A percentile compares a stretch with the other conserved stretches of the same genome.
Evolutionary conservation across 1,284 basidiomycete genomes (phyloP).

Genomic region (Volvariella volvacea): DNA sequence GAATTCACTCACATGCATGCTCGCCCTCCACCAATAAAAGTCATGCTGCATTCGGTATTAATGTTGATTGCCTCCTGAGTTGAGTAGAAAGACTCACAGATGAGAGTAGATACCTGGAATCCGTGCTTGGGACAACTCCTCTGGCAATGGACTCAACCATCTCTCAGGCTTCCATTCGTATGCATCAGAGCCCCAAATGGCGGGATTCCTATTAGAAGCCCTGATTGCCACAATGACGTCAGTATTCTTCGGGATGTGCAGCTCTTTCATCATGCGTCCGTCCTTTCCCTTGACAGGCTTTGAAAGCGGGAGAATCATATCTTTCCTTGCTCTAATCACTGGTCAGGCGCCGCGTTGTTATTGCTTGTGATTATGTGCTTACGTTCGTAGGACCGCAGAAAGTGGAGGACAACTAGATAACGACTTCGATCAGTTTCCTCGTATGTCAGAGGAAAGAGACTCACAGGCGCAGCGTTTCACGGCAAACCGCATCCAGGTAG

Average conservation of each 20-base stretch:
- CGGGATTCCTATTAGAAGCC: slow-evolving; percentile 30
- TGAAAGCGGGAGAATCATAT: slow-evolving; percentile 22
- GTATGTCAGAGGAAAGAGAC: slow-evolving; percentile 6
- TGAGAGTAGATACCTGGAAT: slow-evolving; percentile 31
- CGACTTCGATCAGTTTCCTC: neutral
- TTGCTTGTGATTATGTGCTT: slow-evolving; percentile 11
- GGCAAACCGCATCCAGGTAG: slow-evolving; percentile 34
- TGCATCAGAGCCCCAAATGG: slow-evolving; percentile 23
- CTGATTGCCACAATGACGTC: slow-evolving; percentile 31
- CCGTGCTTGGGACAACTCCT: slow-evolving; percentile 19
- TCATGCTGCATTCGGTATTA: slow-evolving; percentile 30
- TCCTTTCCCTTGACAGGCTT: slow-evolving; percentile 18
- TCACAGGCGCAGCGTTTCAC: slow-evolving; percentile 37
- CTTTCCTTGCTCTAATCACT: slow-evolving; percentile 18
- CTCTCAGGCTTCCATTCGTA: slow-evolving; percentile 32
- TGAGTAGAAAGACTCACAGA: slow-evolving; percentile 13
- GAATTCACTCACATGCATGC: slow-evolving; percentile 35
- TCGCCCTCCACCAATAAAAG: slow-evolving; percentile 33
- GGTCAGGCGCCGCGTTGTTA: neutral
- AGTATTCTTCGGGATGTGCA: slow-evolving; percentile 25
- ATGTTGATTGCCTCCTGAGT: neutral
- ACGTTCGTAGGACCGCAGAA: slow-evolving; percentile 36
- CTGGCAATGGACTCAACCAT: slow-evolving; percentile 29
- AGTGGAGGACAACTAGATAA: slow-evolving; percentile 32
- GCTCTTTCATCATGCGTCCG: slow-evolving; percentile 15